A percentile compares a stretch with the other conserved stretches of the same genome.
Conservation (phyloP, 2,329 filamentous ascomycete genomes). For the Aspergillus fischeri region DNA sequence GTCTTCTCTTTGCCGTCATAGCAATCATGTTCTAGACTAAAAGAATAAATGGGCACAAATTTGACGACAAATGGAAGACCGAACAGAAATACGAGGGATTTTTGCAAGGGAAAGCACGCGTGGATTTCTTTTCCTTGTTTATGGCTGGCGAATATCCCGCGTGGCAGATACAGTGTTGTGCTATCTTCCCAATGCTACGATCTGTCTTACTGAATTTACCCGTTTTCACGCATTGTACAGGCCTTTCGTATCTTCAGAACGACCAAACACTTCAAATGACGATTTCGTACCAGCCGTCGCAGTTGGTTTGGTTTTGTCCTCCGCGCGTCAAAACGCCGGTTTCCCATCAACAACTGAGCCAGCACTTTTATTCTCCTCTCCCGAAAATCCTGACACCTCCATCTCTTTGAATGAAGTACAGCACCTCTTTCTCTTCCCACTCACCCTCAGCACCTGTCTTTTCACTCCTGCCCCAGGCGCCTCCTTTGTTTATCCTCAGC, state of each 20-base stretch:
- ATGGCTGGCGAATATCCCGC: conserved; percentile 38
- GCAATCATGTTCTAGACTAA: conserved; percentile 26
- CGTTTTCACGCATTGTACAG: conserved; percentile 4
- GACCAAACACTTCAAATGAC: neutral
- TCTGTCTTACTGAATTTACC: conserved; percentile 28
- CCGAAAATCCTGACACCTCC: conserved; percentile 80
- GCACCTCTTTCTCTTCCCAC: conserved; percentile 61
- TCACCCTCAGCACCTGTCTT: conserved; percentile 23
- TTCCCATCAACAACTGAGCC: conserved; percentile 3
- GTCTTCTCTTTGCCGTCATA: conserved; percentile 28
- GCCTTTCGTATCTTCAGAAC: neutral
- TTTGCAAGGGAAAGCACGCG: conserved; percentile 31
- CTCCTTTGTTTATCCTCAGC: conserved; percentile 66
- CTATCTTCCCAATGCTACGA: conserved; percentile 22
- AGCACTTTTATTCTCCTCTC: conserved; percentile 58
- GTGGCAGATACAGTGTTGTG: conserved; percentile 35
- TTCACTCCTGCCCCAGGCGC: conserved; percentile 33
- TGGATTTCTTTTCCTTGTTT: conserved; percentile 38
- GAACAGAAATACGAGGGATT: conserved; percentile 26
- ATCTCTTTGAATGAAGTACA: conserved; percentile 79
- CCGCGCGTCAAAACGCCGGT: neutral
- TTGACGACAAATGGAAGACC: conserved; percentile 22
- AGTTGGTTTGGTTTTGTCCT: neutral
- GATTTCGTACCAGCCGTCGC: neutral
- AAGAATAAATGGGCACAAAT: conserved; percentile 15